Evolutionary conservation across 2,329 filamentous ascomycete species (phyloP).

Genomic region (Colletotrichum endophyticum): DNA sequence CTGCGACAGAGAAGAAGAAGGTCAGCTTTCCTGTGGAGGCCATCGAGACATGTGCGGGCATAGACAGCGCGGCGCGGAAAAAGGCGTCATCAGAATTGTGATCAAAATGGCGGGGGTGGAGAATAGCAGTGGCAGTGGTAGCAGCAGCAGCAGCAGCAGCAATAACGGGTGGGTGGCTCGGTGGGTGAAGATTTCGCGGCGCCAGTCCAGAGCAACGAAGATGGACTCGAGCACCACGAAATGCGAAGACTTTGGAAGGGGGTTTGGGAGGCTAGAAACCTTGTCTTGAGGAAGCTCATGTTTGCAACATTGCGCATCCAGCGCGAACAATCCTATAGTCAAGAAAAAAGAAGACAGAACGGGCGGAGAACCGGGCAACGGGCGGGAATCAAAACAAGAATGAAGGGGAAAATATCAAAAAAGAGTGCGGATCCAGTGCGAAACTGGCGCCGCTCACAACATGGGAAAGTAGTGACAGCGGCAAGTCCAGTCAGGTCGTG

Average conservation of each 20-base stretch:
- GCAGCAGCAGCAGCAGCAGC: not conserved
- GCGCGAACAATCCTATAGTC: conserved; percentile 5
- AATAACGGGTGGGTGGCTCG: not conserved
- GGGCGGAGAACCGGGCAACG: conserved; percentile 11
- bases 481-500: not conserved
- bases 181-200: conserved; percentile 16
- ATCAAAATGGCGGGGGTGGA: conserved; percentile 15
- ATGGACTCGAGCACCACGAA: not conserved
- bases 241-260: conserved; percentile 3
- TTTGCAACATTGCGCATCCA: conserved; percentile 40
- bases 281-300: conserved; percentile 51
- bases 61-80: not conserved
- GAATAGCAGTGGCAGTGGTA: conserved; percentile 2
- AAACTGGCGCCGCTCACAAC: conserved; percentile 17
- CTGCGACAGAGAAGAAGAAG: conserved; percentile 39
- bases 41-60: not conserved
- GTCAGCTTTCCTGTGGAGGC: not conserved
- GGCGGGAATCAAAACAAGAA: not conserved
- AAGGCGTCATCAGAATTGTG: not conserved
- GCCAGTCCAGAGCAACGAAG: not conserved
- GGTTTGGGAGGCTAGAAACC: conserved; percentile 29
- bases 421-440: conserved; percentile 15
- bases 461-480: conserved; percentile 19
- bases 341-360: conserved; percentile 5
- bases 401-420: conserved; percentile 4